Base-by-base conservation (phyloP, 139 green algal genomes). In the Parachlorella kessleri region DNA sequence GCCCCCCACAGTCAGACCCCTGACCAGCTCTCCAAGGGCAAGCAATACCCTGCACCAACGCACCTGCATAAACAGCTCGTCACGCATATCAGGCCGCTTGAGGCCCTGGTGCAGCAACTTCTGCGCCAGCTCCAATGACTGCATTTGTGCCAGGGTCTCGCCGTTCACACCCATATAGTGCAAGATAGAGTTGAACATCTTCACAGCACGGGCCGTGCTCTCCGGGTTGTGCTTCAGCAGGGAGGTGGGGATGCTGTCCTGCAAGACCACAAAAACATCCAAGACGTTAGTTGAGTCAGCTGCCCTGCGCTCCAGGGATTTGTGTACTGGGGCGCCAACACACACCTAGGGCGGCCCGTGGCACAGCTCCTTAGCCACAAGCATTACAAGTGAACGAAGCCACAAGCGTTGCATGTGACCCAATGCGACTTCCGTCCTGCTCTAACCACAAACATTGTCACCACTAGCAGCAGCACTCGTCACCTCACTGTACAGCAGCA, bases 51-150 rank as follows among this genome's bases (percentile, higher is more conserved):
- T 59, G 21, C 48, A 59, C 14, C 14, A 59, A 28, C 0, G 48
- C 21, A 59, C 48, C 48, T 59, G 90, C 82, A 91, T 83, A 76
- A 87, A 96, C 53, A 99, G 84, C 91, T 99, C 96, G 76, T 99
- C 96, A 14, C 91, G 90, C 35, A 99, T 91, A 88, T 99, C 96
- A 7, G 89, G 78, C 3, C 93, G 83, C 81, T 97, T 97, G 23
- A 98, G 78, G 24, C 88, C 92, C 81, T 96, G 91, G 76, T 98
- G 93, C 73, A 98, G 79, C 70, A 99, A 88, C 88, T 98, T 98
- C 88, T 96, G 92, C 0, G 86, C 88, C 39, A 96, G 89, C 68
- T 97, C 94, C 37, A 91, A 71, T 38, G 70, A 35, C 37, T 32
- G 65, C 72, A 92, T 87, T 14, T 68, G 30, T 30, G 66, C 48